Base-by-base conservation (phyloP, 163 green algal genomes). In the Coccomyxa subellipsoidea region DNA sequence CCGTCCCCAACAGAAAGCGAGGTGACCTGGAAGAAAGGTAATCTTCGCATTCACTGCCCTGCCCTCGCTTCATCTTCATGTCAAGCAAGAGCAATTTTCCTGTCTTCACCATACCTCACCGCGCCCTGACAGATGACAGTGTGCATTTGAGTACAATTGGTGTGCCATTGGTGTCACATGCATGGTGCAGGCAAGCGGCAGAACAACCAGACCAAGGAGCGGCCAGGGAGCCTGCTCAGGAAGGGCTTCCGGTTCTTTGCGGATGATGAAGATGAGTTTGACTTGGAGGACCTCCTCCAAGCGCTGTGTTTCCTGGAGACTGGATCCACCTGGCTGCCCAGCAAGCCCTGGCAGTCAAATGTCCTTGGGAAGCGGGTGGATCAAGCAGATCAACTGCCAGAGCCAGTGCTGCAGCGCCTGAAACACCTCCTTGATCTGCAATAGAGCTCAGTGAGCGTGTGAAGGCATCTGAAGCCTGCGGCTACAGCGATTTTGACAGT, bases 221-320 rank as follows among this genome's bases (percentile, higher is more conserved):
- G 88, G 5, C 59, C 78, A 32, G 87, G 84, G 10, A 81, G 83
- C 25, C 76, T 82, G 53, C 15, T 40, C 10, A 21, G 59, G 34
- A 88, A 86, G 38, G 93, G 93, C 27, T 89, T 85, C n/a, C 84
- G 92, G n/a, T 95, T 95, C 79, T 96, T 96, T 79, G 54, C 73
- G 0, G 93, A 96, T 29, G 93, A 96, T 36, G 87, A 95, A 40
- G 93, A 96, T 79, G 38, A 88, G 23, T 94, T 89, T 81, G 80
- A 78, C 35, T 82, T 96, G 76, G 92, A 95, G 70, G 81, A 90
- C 40, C 79, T 92, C 15, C 83, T 95, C 77, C 86, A 95, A 81
- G 89, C 87, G 1, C 34, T 90, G 25, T 88, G 82, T 54, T 87
- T 92, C 53, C 0, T 81, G 47, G 83, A 90, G 35, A 40, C 73